A percentile compares a stretch with the other conserved stretches of the same genome.
Evolutionary conservation across 345 rosid species (phyloP).

Genomic region (Salix exigua): DNA sequence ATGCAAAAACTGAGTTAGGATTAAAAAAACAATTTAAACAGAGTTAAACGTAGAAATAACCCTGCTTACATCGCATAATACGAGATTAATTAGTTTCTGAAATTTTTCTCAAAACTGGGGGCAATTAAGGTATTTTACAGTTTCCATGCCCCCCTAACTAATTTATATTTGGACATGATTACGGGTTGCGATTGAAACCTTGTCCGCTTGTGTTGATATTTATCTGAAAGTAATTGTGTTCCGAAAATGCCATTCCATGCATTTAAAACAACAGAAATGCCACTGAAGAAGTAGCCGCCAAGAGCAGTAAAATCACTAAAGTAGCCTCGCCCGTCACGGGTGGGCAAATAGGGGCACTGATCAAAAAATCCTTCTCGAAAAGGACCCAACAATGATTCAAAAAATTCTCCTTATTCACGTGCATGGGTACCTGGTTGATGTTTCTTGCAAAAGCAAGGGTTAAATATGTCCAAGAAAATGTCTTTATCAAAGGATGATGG

Average conservation of each 20-base stretch:
- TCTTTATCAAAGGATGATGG: neutral
- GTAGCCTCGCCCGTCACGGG: constrained; percentile 30
- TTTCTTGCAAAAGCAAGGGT: neutral
- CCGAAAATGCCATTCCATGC: constrained; percentile 3
- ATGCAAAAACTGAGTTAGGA: too few relatives aligned
- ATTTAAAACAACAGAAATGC: neutral
- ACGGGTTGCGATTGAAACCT: neutral
- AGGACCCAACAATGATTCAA: constrained; percentile 29
- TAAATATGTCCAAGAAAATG: neutral
- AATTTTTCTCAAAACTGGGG: neutral
- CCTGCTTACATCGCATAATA: too few relatives aligned
- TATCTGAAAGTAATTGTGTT: neutral
- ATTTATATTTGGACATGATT: neutral
- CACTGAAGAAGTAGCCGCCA: constrained; percentile 9
- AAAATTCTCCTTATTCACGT: constrained; percentile 29
- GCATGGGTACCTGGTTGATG: neutral
- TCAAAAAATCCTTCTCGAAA: constrained; percentile 35
- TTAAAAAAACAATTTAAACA: too few relatives aligned
- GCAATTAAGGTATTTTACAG: neutral
- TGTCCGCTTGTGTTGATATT: neutral
- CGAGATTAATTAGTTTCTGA: too few relatives aligned
- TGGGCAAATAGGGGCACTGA: constrained; percentile 3
- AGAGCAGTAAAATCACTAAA: constrained; percentile 16
- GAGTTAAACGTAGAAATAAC: too few relatives aligned
- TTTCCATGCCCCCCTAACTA: neutral